Percentiles rank a stretch among this genome's conserved stretches.
phyloP scores from a whole-genome alignment of 257 asterid species.

The Anisodus acutangulus region DNA sequence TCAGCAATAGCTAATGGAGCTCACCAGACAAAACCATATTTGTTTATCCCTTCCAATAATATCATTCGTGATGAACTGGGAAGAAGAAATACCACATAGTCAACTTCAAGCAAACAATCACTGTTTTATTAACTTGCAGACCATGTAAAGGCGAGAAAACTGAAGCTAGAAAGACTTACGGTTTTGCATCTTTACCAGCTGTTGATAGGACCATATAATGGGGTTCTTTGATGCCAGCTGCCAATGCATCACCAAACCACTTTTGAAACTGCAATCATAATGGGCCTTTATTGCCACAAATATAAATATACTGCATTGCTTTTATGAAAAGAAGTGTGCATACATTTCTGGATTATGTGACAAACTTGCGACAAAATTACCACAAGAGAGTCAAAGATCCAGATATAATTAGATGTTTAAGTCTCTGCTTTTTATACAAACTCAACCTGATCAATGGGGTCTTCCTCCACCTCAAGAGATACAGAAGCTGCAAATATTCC shows the following conservation, averaged over 20 bases:
- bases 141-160: not conserved
- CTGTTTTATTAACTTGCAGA: not conserved
- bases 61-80: slow-evolving; percentile 81
- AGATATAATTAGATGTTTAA: not conserved
- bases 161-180: slow-evolving; percentile 31
- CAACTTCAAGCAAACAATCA: not conserved
- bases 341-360: not conserved
- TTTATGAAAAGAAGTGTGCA: not conserved
- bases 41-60: slow-evolving; percentile 58
- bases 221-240: slow-evolving; percentile 44
- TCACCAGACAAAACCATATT: slow-evolving; percentile 77
- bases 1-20: slow-evolving; percentile 37
- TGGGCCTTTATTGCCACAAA: not conserved
- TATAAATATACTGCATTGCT: not conserved
- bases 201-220: slow-evolving; percentile 44
- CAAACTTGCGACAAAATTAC: not conserved
- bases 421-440: not conserved
- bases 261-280: slow-evolving; percentile 41
- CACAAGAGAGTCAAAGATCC: not conserved
- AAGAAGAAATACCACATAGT: not conserved
- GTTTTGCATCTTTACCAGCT: slow-evolving; percentile 40
- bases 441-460: slow-evolving; percentile 45
- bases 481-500: slow-evolving; percentile 26
- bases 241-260: slow-evolving; percentile 44
- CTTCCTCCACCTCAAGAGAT: slow-evolving; percentile 28